Base-by-base conservation (phyloP, 2,329 filamentous ascomycete genomes). In the Chaetomiaceae sp. region DNA sequence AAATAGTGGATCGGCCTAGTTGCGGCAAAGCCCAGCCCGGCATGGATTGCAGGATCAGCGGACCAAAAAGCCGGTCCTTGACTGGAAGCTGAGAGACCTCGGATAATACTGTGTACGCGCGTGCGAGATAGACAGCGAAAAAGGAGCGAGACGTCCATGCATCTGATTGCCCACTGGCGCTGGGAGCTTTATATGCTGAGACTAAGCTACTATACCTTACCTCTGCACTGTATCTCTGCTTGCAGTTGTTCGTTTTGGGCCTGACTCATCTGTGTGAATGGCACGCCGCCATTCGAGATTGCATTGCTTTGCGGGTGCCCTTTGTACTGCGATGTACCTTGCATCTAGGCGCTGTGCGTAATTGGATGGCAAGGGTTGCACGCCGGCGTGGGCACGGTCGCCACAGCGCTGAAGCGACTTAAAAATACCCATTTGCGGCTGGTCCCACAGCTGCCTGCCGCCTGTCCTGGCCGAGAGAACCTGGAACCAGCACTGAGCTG, bases 401-500 rank as follows among this genome's bases (percentile, higher is more conserved):
- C 52, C 52, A 36, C 54, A 49, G 32, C 21, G 43, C 53, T 51
- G 36, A 36, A 52, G 52, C 44, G 36, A 51, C 40, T 40, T 29
- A 21, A 29, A 37, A 44, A 29, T 43, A 50, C 54, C 33, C 49
- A 54, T 48, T 53, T 53, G 18, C 9, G 18, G 18, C n/a, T 14
- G 37, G 51, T 25, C 20, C 48, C 48, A 42, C 21, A n/a, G 14
- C 16, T n/a, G 23, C 41, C 36, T 34, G 53, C 41, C 18, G 16
- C 34, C 21, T n/a, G 29, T 53, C 51, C 46, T 34, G 34, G 41
- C 53, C 48, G 40, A 25, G 37, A 5, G 25, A n/a, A n/a, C n/a
- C n/a, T n/a, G n/a, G n/a, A n/a, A n/a, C 33, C 21, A 10, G 52
- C 48, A 55, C 47, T 56, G 58, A 29, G 46, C 56, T 56, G 49